Conservation (phyloP, 176 grass and related monocot genomes). For the Oryza brachyantha region DNA sequence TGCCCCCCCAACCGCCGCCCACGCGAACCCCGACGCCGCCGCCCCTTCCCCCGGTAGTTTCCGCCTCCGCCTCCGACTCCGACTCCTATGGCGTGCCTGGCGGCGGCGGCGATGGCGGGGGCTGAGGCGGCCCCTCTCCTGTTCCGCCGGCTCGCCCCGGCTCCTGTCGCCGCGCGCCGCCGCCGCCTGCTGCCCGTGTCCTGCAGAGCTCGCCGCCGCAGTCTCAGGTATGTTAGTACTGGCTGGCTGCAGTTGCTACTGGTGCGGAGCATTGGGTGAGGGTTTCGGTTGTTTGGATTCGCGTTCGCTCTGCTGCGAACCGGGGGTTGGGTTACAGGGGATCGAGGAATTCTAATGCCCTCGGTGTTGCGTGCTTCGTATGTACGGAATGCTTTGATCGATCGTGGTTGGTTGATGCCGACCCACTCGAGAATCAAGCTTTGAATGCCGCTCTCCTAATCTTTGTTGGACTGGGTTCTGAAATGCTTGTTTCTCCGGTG, state of each 20-base stretch:
- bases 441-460: neutral
- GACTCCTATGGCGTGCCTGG: conserved; percentile 27
- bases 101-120: conserved; percentile 22
- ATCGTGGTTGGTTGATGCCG: neutral
- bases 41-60: conserved; percentile 5
- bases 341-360: neutral
- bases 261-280: neutral
- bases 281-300: neutral
- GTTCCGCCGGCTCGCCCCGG: conserved; percentile 21
- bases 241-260: too few relatives aligned
- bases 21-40: conserved; percentile 18
- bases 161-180: neutral
- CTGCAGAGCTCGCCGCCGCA: conserved; percentile 41
- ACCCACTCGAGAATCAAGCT: neutral
- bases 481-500: neutral
- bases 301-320: neutral
- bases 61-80: neutral
- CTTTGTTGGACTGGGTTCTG: neutral
- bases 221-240: conserved; percentile 53
- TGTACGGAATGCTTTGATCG: neutral
- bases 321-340: neutral
- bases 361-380: neutral
- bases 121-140: conserved; percentile 34
- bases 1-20: conserved; percentile 4
- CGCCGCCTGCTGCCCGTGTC: conserved; percentile 21